These are phyloP conservation scores for Pyrenophora tritici-repentis DNA, from an alignment of 2,329 filamentous ascomycete genomes.

Conservation along the genomic window DNA sequence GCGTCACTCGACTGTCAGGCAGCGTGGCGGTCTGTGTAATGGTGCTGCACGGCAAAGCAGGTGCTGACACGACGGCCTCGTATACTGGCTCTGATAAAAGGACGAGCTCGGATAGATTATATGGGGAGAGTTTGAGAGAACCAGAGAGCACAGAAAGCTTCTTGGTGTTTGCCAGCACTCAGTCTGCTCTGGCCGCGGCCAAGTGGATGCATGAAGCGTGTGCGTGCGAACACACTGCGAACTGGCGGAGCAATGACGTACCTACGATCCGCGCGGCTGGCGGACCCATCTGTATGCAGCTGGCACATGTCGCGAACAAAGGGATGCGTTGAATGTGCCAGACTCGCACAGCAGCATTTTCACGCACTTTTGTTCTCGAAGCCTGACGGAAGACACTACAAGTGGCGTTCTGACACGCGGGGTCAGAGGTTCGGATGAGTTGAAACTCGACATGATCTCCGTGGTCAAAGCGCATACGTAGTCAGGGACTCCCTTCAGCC, in stretches of 20 bases:
- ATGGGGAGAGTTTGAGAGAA: too few species aligned
- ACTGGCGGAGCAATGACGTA: slow-evolving; percentile 30
- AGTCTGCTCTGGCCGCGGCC: too few species aligned
- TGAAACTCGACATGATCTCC: slow-evolving; percentile 11
- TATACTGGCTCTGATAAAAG: too few species aligned
- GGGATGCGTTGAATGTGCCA: slow-evolving; percentile 7
- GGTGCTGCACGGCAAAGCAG: slow-evolving; percentile 6
- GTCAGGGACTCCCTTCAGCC: slow-evolving; percentile 19
- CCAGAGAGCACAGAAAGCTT: too few species aligned
- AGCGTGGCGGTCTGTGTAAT: slow-evolving; percentile 2
- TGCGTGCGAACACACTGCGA: slow-evolving; percentile 22
- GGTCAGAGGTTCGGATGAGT: slow-evolving; percentile 11
- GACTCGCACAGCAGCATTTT: background rate
- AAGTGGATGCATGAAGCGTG: background rate
- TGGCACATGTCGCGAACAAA: slow-evolving; percentile 1
- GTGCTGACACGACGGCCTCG: background rate
- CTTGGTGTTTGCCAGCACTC: too few species aligned
- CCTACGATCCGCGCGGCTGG: slow-evolving; percentile 2
- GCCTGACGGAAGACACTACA: background rate
- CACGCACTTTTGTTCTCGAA: background rate
- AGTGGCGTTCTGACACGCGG: slow-evolving; percentile 5
- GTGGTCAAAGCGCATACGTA: slow-evolving; percentile 13
- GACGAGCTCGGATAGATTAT: too few species aligned
- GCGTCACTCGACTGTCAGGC: background rate
- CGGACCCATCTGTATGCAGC: slow-evolving; percentile 4